Percentiles rank a stretch among this genome's conserved stretches.
phyloP scores from a whole-genome alignment of 2,329 filamentous ascomycete species.

The Aureobasidium sp. region DNA sequence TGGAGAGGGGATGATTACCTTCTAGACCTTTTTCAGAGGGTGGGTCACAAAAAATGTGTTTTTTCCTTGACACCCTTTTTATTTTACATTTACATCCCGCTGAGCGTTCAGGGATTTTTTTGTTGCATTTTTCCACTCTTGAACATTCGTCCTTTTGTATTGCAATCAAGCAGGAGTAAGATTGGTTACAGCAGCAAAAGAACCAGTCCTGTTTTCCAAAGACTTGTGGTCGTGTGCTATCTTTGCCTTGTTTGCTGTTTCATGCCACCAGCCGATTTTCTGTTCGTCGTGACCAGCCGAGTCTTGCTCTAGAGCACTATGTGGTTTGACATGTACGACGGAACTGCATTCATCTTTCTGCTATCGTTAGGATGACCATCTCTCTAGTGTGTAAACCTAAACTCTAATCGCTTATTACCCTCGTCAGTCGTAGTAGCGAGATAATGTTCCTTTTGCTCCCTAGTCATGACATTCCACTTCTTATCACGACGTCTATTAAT shows the following conservation, averaged over 20 bases:
- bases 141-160: too few relatives aligned
- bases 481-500: slow-evolving; percentile 30
- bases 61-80: not conserved
- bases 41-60: not conserved
- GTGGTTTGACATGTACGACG: too few relatives aligned
- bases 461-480: slow-evolving; percentile 41
- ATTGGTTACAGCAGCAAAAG: not conserved
- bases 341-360: too few relatives aligned
- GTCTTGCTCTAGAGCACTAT: too few relatives aligned
- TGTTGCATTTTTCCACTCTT: not conserved
- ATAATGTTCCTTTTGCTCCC: slow-evolving; percentile 42
- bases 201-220: too few relatives aligned
- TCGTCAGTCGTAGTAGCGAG: slow-evolving; percentile 31
- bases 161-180: not conserved
- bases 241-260: too few relatives aligned
- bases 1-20: not conserved
- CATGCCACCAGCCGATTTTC: too few relatives aligned
- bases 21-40: not conserved
- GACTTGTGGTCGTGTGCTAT: too few relatives aligned
- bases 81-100: not conserved
- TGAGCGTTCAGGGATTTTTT: slow-evolving; percentile 4
- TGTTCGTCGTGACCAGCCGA: too few relatives aligned
- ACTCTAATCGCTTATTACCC: slow-evolving; percentile 33
- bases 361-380: too few relatives aligned
- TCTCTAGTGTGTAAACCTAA: slow-evolving; percentile 26